A percentile compares a stretch with the other conserved stretches of the same genome.
Conservation (phyloP, 2,329 filamentous ascomycete species). For the Monosporascus ibericus region DNA sequence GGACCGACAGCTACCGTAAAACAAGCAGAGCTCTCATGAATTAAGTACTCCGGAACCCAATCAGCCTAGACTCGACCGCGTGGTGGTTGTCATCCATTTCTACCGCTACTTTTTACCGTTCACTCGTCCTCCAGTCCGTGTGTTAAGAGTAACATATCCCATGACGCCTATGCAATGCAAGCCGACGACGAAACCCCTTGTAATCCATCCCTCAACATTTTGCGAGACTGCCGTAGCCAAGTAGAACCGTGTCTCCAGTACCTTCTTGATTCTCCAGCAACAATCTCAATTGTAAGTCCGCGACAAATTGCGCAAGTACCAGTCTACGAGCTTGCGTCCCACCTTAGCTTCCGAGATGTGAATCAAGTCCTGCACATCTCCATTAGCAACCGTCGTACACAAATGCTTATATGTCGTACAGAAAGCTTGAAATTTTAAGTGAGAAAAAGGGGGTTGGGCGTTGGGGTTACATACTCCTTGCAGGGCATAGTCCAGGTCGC, state of each 20-base stretch:
- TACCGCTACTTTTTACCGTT: constrained; percentile 6
- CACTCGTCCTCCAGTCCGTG: constrained; percentile 7
- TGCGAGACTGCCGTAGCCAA: constrained; percentile 9
- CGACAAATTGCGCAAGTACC: constrained; percentile 96
- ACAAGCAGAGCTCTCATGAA: not conserved
- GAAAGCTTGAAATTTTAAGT: constrained; percentile 9
- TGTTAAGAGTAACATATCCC: constrained; percentile 21
- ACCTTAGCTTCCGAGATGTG: constrained; percentile 99
- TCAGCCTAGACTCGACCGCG: not conserved
- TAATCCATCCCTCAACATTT: constrained; percentile 18
- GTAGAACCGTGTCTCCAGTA: not conserved
- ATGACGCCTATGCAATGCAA: constrained; percentile 35
- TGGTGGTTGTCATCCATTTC: constrained; percentile 1
- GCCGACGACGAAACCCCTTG: constrained; percentile 25
- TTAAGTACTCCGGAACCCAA: not conserved
- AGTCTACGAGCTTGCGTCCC: constrained; percentile 92
- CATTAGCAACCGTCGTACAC: constrained; percentile 18
- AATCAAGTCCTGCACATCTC: constrained; percentile 68
- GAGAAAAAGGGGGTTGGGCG: constrained; percentile 1
- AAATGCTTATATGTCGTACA: constrained; percentile 18
- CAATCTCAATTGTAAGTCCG: constrained; percentile 70
- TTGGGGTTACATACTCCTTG: constrained; percentile 64
- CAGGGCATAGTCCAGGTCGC: constrained; percentile 94
- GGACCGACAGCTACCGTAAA: too few species aligned
- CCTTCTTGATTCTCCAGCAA: constrained; percentile 1